Evolutionary conservation across 371 early-diverging fungal genomes (phyloP).

Genomic region (Mortierella sp.): DNA sequence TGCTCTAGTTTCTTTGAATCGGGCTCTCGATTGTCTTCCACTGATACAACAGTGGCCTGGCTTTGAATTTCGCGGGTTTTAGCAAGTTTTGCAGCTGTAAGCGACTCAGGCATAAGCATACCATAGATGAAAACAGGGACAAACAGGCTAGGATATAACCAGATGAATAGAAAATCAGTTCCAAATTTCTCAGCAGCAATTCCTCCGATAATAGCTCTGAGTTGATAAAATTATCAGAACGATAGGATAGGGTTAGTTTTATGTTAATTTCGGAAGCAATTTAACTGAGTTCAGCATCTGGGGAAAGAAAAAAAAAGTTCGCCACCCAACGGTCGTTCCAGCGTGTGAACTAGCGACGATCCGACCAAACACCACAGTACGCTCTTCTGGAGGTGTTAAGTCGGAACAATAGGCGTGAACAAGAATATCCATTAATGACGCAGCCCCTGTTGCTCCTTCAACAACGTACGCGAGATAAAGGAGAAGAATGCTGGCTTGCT

Average conservation of each 20-base stretch:
- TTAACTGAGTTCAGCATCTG: no score
- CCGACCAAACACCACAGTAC: slow-evolving; percentile 44
- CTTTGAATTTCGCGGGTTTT: slow-evolving; percentile 6
- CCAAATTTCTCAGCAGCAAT: slow-evolving; percentile 15
- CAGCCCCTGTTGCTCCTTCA: slow-evolving; percentile 23
- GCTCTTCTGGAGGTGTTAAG: slow-evolving; percentile 19
- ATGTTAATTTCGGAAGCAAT: no score
- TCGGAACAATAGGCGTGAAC: slow-evolving; percentile 33
- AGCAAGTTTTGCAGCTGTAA: background rate
- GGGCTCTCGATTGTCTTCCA: background rate
- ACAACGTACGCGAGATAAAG: slow-evolving; percentile 18
- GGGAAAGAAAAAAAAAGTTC: background rate
- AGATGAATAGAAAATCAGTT: slow-evolving; percentile 13
- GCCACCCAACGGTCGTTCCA: slow-evolving; percentile 35
- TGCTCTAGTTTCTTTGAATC: background rate
- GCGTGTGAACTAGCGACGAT: slow-evolving; percentile 23
- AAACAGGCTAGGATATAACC: slow-evolving; percentile 19
- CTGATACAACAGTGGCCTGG: slow-evolving; percentile 9
- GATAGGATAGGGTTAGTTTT: no score
- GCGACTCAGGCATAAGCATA: slow-evolving; percentile 30
- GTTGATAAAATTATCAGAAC: no score
- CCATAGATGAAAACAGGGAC: slow-evolving; percentile 15
- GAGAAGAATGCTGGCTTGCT: slow-evolving; percentile 17
- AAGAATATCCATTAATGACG: slow-evolving; percentile 13
- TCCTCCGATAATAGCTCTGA: slow-evolving; percentile 24